These are phyloP conservation scores for Hypomyces rosellus DNA, from an alignment of 2,329 filamentous ascomycete species.

Conservation along the genomic window DNA sequence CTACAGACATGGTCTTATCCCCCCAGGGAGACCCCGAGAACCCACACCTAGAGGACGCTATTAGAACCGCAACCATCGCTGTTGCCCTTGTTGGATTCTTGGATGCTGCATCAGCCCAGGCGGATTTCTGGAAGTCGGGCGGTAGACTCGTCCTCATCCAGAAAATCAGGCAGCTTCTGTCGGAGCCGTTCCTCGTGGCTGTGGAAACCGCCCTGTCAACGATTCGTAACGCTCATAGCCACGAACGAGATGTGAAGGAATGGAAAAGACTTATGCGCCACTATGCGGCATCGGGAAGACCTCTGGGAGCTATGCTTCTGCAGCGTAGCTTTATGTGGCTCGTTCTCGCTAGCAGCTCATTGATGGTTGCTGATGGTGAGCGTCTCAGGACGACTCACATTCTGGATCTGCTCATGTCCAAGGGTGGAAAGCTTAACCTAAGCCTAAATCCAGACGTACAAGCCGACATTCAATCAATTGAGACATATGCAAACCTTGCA, in stretches of 20 bases:
- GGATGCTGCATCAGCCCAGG: slow-evolving; percentile 70
- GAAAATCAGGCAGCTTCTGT: slow-evolving; percentile 65
- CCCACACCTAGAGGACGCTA: slow-evolving; percentile 58
- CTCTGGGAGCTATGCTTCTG: slow-evolving; percentile 84
- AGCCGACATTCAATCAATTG: slow-evolving; percentile 50
- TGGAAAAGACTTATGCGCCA: slow-evolving; percentile 85
- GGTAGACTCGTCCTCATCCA: slow-evolving; percentile 70
- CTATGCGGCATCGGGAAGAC: slow-evolving; percentile 72
- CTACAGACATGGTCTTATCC: slow-evolving; percentile 49
- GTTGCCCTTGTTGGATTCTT: slow-evolving; percentile 88
- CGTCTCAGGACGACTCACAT: slow-evolving; percentile 56
- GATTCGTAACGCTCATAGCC: slow-evolving; percentile 69
- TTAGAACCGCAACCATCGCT: slow-evolving; percentile 66
- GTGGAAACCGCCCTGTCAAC: slow-evolving; percentile 88
- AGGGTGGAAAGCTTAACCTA: slow-evolving; percentile 39
- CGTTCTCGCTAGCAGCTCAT: slow-evolving; percentile 69
- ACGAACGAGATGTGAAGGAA: slow-evolving; percentile 63
- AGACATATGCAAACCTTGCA: slow-evolving; percentile 64
- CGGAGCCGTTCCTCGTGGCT: slow-evolving; percentile 76
- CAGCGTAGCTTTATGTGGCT: slow-evolving; percentile 85
- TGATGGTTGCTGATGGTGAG: slow-evolving; percentile 60
- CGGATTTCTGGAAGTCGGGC: slow-evolving; percentile 71
- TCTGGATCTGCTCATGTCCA: slow-evolving; percentile 65
- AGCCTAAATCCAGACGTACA: slow-evolving; percentile 33
- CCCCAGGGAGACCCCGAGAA: slow-evolving; percentile 51